These are phyloP conservation scores for Jimgerdemannia lactiflua DNA, from an alignment of 192 early-diverging fungal species.

Conservation along the genomic window DNA sequence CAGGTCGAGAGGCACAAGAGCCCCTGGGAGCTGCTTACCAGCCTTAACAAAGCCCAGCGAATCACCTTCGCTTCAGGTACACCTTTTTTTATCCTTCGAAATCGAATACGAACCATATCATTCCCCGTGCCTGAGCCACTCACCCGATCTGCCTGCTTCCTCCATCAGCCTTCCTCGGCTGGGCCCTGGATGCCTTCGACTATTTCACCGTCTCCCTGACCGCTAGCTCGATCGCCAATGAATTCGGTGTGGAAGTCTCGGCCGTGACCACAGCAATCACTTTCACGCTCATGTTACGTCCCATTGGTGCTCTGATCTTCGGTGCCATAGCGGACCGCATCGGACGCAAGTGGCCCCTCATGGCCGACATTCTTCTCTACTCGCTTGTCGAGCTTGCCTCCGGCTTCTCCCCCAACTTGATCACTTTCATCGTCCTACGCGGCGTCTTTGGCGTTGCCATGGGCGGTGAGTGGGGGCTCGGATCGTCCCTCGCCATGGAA, in stretches of 20 bases:
- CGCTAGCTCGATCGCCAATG: background rate
- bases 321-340: slow-evolving; percentile 64
- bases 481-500: slow-evolving; percentile 72
- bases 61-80: background rate
- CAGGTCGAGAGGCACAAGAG: background rate
- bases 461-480: slow-evolving; percentile 76
- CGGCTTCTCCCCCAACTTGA: slow-evolving; percentile 61
- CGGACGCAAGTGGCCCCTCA: slow-evolving; percentile 67
- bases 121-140: background rate
- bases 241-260: background rate
- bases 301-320: slow-evolving; percentile 71
- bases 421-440: slow-evolving; percentile 60
- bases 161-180: background rate
- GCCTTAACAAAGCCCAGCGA: background rate
- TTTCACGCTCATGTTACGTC: slow-evolving; percentile 49
- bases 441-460: slow-evolving; percentile 64
- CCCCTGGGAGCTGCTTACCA: background rate
- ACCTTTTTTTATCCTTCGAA: background rate
- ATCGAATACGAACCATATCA: background rate
- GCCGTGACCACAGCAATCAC: slow-evolving; percentile 7
- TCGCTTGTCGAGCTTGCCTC: slow-evolving; percentile 59
- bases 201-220: slow-evolving; percentile 11
- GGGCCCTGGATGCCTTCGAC: background rate
- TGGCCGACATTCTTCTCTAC: slow-evolving; percentile 62
- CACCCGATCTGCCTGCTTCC: background rate